Evolutionary conservation across 345 rosid species (phyloP).

Genomic region (Eucalyptus virginea): DNA sequence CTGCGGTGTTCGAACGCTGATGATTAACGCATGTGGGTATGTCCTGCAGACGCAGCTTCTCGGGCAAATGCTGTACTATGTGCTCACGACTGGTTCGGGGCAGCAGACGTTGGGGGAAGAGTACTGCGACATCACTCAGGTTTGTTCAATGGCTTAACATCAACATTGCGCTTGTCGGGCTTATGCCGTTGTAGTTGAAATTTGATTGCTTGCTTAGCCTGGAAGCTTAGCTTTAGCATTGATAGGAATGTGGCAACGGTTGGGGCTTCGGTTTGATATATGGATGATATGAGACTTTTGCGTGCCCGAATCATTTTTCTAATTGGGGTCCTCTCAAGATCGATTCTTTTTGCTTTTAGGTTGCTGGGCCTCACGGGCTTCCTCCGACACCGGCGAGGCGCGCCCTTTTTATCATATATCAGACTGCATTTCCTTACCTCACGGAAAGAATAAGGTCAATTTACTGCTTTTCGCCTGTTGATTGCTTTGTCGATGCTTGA

Average conservation of each 20-base stretch:
- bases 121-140: slow-evolving; percentile 95
- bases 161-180: neutral
- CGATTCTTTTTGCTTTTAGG: slow-evolving; percentile 16
- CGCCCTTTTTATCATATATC: slow-evolving; percentile 73
- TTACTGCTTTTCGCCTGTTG: neutral
- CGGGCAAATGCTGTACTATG: slow-evolving; percentile 87
- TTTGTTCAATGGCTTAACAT: neutral
- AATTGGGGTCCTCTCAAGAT: neutral
- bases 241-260: neutral
- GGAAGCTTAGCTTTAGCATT: neutral
- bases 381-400: slow-evolving; percentile 97
- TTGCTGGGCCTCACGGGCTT: slow-evolving; percentile 67
- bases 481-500: neutral
- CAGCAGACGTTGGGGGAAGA: slow-evolving; percentile 97
- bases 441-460: slow-evolving; percentile 78
- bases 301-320: neutral
- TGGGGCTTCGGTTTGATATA: neutral
- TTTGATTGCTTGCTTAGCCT: neutral
- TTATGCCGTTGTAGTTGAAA: neutral
- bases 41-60: slow-evolving; percentile 62
- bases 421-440: slow-evolving; percentile 73
- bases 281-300: too few species aligned
- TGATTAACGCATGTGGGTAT: neutral
- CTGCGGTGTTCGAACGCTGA: neutral
- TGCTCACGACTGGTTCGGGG: slow-evolving; percentile 87